These are phyloP conservation scores for Quambalaria eucalypti DNA, from an alignment of 1,284 basidiomycete genomes.

Conservation along the genomic window DNA sequence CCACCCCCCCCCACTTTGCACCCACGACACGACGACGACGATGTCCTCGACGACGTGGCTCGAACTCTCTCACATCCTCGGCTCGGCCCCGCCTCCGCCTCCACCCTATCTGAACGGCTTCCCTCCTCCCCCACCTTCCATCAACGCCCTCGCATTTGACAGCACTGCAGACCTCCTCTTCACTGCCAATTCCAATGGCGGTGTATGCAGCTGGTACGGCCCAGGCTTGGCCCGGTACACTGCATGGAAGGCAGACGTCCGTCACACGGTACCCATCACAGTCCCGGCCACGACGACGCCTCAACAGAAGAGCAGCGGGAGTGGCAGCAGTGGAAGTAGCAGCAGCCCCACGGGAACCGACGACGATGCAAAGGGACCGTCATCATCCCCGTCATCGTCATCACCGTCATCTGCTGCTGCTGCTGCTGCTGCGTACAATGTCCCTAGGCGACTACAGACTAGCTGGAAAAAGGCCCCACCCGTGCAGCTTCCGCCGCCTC, in stretches of 20 bases:
- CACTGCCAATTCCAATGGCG: constrained; percentile 69
- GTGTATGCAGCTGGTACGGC: constrained; percentile 65
- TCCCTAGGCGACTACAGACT: background rate
- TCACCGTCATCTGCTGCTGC: no score
- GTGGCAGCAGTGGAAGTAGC: no score
- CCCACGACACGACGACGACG: background rate
- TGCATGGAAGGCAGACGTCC: constrained; percentile 51
- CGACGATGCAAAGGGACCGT: no score
- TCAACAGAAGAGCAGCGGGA: no score
- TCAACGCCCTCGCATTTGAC: constrained; percentile 63
- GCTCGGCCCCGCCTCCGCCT: background rate
- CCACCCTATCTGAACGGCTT: background rate
- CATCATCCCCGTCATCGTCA: no score
- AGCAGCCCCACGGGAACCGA: no score
- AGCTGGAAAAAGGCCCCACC: background rate
- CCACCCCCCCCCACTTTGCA: background rate
- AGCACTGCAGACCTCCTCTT: constrained; percentile 80
- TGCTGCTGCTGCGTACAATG: no score
- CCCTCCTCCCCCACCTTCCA: constrained; percentile 3
- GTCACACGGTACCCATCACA: constrained; percentile 46
- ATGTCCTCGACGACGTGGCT: background rate
- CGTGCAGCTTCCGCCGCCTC: background rate
- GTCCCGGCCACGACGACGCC: no score
- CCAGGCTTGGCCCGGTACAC: constrained; percentile 57
- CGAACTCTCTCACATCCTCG: background rate